Percentiles rank a stretch among this genome's conserved stretches.
These are phyloP conservation scores for Trypanosoma theileri DNA, from an alignment of 208 protist species.

Conservation along the genomic window DNA sequence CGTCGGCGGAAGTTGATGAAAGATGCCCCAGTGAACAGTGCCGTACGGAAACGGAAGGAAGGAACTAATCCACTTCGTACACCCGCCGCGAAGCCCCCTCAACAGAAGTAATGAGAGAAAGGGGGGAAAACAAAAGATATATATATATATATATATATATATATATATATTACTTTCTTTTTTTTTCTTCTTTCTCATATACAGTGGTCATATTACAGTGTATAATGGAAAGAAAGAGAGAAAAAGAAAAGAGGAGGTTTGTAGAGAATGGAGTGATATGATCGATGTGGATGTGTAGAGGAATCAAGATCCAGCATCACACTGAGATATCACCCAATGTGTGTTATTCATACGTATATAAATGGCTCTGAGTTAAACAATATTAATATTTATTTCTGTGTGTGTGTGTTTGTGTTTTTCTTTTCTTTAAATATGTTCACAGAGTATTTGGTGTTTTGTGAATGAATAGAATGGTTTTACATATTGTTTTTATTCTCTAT, in stretches of 20 bases:
- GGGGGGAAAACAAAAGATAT: neutral
- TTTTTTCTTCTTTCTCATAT: neutral
- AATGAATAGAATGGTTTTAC: too few relatives aligned
- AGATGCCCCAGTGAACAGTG: neutral
- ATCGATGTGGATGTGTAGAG: too few relatives aligned
- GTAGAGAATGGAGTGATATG: too few relatives aligned
- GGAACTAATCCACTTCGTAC: neutral
- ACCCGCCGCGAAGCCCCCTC: neutral
- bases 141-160: neutral
- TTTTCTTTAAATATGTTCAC: too few relatives aligned
- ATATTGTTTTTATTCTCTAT: too few relatives aligned
- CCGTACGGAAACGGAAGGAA: neutral
- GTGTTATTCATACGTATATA: too few relatives aligned
- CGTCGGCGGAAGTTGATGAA: neutral
- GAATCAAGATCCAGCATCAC: too few relatives aligned
- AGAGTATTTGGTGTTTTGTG: too few relatives aligned
- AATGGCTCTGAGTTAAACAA: too few relatives aligned
- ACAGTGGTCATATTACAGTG: neutral
- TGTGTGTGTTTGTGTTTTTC: too few relatives aligned
- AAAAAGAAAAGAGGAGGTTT: neutral
- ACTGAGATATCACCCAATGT: too few relatives aligned
- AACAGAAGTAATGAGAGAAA: neutral
- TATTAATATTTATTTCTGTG: too few relatives aligned
- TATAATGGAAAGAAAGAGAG: neutral
- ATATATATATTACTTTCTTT: neutral